These are phyloP conservation scores for Fusarium liriodendri DNA, from an alignment of 2,329 filamentous ascomycete species.

Conservation along the genomic window DNA sequence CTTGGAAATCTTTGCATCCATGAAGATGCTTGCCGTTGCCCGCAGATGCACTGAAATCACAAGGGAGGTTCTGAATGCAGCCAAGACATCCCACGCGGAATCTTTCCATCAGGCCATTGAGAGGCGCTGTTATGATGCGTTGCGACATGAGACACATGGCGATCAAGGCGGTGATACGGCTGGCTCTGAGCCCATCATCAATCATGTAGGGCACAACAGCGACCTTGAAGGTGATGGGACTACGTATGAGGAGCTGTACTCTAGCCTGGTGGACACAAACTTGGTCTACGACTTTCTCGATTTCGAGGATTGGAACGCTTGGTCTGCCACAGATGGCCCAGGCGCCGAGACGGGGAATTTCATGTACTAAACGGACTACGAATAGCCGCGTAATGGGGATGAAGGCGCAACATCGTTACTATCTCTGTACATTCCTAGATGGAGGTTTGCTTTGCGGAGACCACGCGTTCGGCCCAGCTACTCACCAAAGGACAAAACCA, in stretches of 20 bases:
- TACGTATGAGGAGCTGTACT: background rate
- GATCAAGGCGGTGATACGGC: background rate
- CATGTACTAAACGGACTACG: background rate
- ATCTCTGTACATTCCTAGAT: too few species aligned
- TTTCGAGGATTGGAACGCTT: background rate
- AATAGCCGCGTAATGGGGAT: too few species aligned
- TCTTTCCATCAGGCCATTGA: background rate
- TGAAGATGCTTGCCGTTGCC: slow-evolving; percentile 15
- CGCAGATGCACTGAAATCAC: slow-evolving; percentile 13
- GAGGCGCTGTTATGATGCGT: background rate
- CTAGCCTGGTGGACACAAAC: background rate
- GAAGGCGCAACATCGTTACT: too few species aligned
- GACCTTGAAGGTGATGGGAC: background rate
- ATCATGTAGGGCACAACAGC: background rate
- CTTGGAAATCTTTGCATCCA: slow-evolving; percentile 14
- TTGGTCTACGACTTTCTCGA: background rate
- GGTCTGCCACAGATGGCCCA: background rate
- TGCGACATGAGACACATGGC: background rate
- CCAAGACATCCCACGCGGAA: background rate
- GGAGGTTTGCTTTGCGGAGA: too few species aligned
- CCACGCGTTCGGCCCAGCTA: too few species aligned
- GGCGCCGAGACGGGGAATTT: background rate
- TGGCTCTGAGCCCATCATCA: background rate
- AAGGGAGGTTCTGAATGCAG: slow-evolving; percentile 1
- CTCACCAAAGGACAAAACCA: too few species aligned